Evolutionary conservation across 208 protist genomes (phyloP).

Genomic region (Crithidia brevicula): DNA sequence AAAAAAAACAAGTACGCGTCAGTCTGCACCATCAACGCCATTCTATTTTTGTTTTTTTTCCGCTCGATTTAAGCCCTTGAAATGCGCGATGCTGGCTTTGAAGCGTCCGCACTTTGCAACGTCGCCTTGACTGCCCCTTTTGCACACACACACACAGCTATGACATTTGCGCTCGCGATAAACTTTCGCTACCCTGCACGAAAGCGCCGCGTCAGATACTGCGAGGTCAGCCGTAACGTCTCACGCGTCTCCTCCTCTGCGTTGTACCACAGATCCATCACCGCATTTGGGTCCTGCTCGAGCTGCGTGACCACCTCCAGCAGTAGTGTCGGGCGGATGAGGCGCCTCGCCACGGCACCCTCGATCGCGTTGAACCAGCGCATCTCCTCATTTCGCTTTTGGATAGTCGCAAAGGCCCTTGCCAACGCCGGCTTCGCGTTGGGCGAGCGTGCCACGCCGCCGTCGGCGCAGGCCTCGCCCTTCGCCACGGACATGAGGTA

Average conservation of each 20-base stretch:
- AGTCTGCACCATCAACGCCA: too few species aligned
- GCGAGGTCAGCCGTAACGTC: constrained; percentile 4
- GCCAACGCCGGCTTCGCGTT: background rate
- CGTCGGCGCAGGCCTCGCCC: background rate
- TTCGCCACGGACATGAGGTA: constrained; percentile 4
- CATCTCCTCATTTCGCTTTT: constrained; percentile 8
- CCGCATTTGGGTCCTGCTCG: background rate
- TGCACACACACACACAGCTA: background rate
- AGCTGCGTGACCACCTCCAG: background rate
- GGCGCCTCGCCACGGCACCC: background rate
- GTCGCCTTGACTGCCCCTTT: too few species aligned
- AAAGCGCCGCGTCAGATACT: constrained; percentile 1
- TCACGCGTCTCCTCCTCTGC: constrained; percentile 1
- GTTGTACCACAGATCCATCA: constrained; percentile 5
- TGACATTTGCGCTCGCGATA: background rate
- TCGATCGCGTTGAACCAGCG: constrained; percentile 4
- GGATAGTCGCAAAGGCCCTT: constrained; percentile 1
- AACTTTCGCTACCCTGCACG: background rate
- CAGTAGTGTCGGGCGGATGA: background rate
- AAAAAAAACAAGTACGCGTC: too few species aligned
- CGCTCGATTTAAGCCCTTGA: too few species aligned
- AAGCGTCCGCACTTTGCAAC: too few species aligned
- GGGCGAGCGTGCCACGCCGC: too few species aligned
- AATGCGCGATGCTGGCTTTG: too few species aligned
- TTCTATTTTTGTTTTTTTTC: too few species aligned